These are phyloP conservation scores for Sporobolomyces phaffii DNA, from an alignment of 768 basidiomycete species.

Conservation along the genomic window DNA sequence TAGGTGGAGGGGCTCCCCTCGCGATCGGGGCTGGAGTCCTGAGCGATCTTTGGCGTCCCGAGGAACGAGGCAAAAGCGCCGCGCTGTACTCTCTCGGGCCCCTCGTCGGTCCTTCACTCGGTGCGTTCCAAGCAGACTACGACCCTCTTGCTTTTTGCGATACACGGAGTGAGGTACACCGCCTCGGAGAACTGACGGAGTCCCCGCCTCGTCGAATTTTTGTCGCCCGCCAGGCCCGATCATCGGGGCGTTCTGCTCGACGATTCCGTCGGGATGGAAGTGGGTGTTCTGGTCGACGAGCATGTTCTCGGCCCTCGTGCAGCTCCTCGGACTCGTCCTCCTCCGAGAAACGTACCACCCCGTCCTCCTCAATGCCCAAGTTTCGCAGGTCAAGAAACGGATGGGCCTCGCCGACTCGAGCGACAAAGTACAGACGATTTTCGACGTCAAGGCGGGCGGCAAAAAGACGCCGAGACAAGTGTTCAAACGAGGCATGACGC, in stretches of 20 bases:
- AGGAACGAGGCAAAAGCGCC: slow-evolving; percentile 42
- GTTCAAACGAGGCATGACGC: slow-evolving; percentile 54
- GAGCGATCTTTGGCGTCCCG: slow-evolving; percentile 41
- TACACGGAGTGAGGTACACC: neutral
- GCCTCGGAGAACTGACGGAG: too few relatives aligned
- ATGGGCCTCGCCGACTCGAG: slow-evolving; percentile 31
- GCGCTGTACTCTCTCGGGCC: slow-evolving; percentile 35
- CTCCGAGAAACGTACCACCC: slow-evolving; percentile 48
- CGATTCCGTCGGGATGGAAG: slow-evolving; percentile 44
- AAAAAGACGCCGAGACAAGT: slow-evolving; percentile 45
- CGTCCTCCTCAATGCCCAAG: slow-evolving; percentile 44
- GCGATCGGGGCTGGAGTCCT: slow-evolving; percentile 60
- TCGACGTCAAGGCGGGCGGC: slow-evolving; percentile 40
- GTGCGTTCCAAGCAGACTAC: neutral
- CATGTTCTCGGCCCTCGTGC: slow-evolving; percentile 30
- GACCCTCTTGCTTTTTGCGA: neutral
- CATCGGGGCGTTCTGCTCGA: slow-evolving; percentile 51
- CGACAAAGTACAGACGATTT: slow-evolving; percentile 39
- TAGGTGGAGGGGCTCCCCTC: slow-evolving; percentile 68
- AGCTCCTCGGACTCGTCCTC: slow-evolving; percentile 40
- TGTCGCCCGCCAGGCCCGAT: slow-evolving; percentile 25
- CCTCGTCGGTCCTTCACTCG: neutral
- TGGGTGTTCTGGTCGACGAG: slow-evolving; percentile 17
- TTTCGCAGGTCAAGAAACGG: slow-evolving; percentile 42
- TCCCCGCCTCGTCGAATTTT: too few relatives aligned